phyloP scores from a whole-genome alignment of 2,329 filamentous ascomycete species.

The Fusarium guadeloupense region DNA sequence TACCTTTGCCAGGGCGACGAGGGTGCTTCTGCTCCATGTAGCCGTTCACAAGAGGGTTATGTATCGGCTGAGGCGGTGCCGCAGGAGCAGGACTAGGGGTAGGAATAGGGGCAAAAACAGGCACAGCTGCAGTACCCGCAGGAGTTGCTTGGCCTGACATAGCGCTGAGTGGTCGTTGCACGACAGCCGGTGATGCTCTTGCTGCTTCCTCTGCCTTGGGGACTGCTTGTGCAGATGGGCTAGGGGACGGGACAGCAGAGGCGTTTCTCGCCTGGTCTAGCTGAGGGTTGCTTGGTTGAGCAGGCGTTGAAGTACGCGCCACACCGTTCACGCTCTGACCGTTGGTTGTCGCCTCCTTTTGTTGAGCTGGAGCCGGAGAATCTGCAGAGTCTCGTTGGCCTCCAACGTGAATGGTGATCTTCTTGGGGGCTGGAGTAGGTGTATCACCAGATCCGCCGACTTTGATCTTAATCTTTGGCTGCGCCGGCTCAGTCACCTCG shows the following conservation, averaged over 20 bases:
- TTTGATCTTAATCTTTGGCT: constrained; percentile 84
- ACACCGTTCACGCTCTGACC: constrained; percentile 36
- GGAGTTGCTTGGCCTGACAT: constrained; percentile 29
- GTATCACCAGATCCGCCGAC: constrained; percentile 60
- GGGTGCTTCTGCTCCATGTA: constrained; percentile 50
- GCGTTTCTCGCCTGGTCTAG: constrained; percentile 54
- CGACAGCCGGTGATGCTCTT: constrained; percentile 40
- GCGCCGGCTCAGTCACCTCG: constrained; percentile 74
- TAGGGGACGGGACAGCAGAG: constrained; percentile 55
- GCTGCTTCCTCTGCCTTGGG: constrained; percentile 51
- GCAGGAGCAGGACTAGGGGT: constrained; percentile 26
- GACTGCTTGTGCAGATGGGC: constrained; percentile 51
- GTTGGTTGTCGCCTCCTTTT: constrained; percentile 35
- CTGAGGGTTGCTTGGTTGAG: constrained; percentile 24
- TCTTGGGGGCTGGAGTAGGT: constrained; percentile 61
- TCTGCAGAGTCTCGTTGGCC: constrained; percentile 64
- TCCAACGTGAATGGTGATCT: constrained; percentile 77
- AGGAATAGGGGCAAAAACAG: constrained; percentile 9
- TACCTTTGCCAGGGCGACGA: constrained; percentile 57
- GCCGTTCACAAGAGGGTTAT: constrained; percentile 44
- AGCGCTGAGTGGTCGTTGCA: constrained; percentile 28
- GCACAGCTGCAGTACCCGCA: neutral
- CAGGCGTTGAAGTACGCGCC: constrained; percentile 31
- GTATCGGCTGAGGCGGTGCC: constrained; percentile 38
- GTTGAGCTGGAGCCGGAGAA: constrained; percentile 56